A percentile compares a stretch with the other conserved stretches of the same genome.
phyloP scores from a whole-genome alignment of 768 basidiomycete genomes.

The Gautieria morchelliformis region DNA sequence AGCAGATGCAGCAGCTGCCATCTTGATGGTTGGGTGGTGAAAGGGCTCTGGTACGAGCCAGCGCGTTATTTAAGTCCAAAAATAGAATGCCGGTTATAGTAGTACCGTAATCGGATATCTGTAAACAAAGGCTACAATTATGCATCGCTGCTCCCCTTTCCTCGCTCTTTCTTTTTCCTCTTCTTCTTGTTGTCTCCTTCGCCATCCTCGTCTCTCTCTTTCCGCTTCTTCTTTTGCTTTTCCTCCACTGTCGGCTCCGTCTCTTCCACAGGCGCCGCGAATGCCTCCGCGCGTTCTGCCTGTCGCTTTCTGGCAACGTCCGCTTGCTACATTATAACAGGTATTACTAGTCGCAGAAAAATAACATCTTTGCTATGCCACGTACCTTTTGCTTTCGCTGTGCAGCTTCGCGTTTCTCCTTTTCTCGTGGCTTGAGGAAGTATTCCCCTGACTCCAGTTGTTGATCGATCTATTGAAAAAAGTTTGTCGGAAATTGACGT shows the following conservation, averaged over 20 bases:
- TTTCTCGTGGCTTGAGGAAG: slow-evolving; percentile 89
- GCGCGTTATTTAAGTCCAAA: background rate
- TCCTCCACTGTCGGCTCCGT: slow-evolving; percentile 68
- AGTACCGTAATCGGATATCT: background rate
- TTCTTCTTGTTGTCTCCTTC: slow-evolving; percentile 15
- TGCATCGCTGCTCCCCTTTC: slow-evolving; percentile 17
- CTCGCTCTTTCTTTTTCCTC: slow-evolving; percentile 33
- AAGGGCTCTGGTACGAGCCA: background rate
- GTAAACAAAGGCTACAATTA: background rate
- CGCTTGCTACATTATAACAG: slow-evolving; percentile 52
- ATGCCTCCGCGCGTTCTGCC: slow-evolving; percentile 79
- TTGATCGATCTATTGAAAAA: slow-evolving; percentile 63
- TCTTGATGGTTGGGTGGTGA: background rate
- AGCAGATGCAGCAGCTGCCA: background rate
- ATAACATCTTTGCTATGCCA: background rate
- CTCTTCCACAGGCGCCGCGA: slow-evolving; percentile 77
- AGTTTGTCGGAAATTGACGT: background rate
- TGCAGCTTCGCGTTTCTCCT: slow-evolving; percentile 62
- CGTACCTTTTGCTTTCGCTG: slow-evolving; percentile 69
- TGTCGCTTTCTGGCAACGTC: slow-evolving; percentile 60
- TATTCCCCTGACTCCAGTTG: slow-evolving; percentile 97
- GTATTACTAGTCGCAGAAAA: background rate
- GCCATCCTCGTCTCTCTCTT: slow-evolving; percentile 27
- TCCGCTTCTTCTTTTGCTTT: slow-evolving; percentile 44
- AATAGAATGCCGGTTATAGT: background rate